These are phyloP conservation scores for Phytophthora kernoviae DNA, from an alignment of 352 stramenopile species.

Conservation along the genomic window DNA sequence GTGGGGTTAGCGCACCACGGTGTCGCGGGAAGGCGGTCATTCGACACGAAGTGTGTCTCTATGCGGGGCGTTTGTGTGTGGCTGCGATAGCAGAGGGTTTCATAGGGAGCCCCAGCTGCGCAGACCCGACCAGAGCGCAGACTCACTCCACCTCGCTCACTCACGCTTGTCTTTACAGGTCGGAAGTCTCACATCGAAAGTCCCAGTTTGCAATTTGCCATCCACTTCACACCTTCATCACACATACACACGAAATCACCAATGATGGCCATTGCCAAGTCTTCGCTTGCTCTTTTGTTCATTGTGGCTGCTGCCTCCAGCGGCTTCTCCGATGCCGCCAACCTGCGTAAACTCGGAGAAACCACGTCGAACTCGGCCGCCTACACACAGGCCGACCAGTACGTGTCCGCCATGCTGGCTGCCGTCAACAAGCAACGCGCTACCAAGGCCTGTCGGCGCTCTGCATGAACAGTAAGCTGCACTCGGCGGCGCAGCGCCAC, in stretches of 20 bases:
- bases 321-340: not conserved
- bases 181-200: too few species aligned
- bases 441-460: slow-evolving; percentile 37
- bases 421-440: slow-evolving; percentile 54
- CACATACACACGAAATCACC: not conserved
- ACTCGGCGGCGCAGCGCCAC: slow-evolving; percentile 22
- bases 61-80: not conserved
- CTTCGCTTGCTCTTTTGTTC: not conserved
- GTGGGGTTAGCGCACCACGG: slow-evolving; percentile 1
- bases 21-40: not conserved
- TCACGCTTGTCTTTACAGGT: not conserved
- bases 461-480: slow-evolving; percentile 45
- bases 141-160: not conserved
- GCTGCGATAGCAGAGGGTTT: not conserved
- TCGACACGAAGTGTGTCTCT: not conserved
- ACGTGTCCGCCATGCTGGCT: slow-evolving; percentile 32
- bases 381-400: slow-evolving; percentile 7
- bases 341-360: not conserved
- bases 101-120: not conserved
- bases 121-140: not conserved
- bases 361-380: not conserved
- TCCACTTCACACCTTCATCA: not conserved
- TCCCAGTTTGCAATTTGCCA: slow-evolving; percentile 2
- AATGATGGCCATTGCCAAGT: slow-evolving; percentile 1
- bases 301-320: not conserved